These are phyloP conservation scores for Microthlaspi erraticum DNA, from an alignment of 345 rosid genomes.

Conservation along the genomic window DNA sequence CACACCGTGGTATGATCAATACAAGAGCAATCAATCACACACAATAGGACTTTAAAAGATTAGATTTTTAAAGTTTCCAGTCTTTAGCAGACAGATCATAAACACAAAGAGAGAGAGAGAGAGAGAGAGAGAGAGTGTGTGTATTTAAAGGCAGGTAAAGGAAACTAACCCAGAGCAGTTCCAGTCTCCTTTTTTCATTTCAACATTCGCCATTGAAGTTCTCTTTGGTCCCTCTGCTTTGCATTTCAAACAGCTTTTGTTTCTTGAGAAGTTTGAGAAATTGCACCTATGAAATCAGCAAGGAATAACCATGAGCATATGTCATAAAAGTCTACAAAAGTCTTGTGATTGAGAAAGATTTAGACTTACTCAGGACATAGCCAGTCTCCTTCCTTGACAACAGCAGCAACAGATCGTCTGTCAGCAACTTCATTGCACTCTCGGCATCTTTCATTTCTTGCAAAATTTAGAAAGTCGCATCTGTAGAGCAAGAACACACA, in stretches of 20 bases:
- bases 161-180: constrained; percentile 64
- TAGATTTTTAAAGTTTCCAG: neutral
- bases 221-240: constrained; percentile 63
- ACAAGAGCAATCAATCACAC: constrained; percentile 14
- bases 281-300: constrained; percentile 54
- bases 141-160: constrained; percentile 3
- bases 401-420: constrained; percentile 44
- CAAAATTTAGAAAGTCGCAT: constrained; percentile 72
- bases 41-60: neutral
- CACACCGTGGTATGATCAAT: constrained; percentile 20
- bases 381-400: constrained; percentile 86
- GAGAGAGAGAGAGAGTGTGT: neutral
- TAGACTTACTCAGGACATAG: constrained; percentile 65
- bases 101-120: neutral
- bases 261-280: constrained; percentile 72
- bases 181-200: constrained; percentile 91
- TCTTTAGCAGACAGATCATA: neutral
- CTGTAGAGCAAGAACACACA: constrained; percentile 45
- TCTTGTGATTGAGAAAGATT: neutral
- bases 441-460: constrained; percentile 64
- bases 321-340: neutral
- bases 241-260: constrained; percentile 66
- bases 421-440: constrained; percentile 69
- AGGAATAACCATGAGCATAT: constrained; percentile 22
- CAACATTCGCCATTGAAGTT: constrained; percentile 43